phyloP scores from a whole-genome alignment of 805 yeast genomes.

The Citeromyces matritensis region DNA sequence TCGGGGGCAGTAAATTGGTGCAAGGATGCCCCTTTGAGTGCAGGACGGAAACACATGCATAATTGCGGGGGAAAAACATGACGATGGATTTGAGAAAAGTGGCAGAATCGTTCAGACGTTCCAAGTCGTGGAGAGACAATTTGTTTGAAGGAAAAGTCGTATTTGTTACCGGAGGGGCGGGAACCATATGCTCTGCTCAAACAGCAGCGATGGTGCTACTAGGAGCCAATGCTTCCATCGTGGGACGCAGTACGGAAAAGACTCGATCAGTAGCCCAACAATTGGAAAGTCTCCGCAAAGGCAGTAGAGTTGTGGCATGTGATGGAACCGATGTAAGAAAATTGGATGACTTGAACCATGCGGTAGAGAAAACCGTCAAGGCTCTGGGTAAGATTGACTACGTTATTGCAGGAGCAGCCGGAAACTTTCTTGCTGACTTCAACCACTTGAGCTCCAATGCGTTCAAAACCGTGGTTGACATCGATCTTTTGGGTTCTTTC shows the following conservation, averaged over 20 bases:
- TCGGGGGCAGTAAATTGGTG: too few species aligned
- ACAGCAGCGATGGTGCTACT: constrained; percentile 68
- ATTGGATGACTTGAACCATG: constrained; percentile 37
- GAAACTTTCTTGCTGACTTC: constrained; percentile 76
- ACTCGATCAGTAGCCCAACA: constrained; percentile 58
- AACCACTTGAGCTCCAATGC: constrained; percentile 72
- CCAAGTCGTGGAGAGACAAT: constrained; percentile 31
- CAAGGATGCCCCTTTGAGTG: too few species aligned
- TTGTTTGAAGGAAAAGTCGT: constrained; percentile 75
- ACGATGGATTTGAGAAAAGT: constrained; percentile 1
- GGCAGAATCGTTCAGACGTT: neutral
- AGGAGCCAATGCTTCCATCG: constrained; percentile 78
- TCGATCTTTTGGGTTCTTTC: constrained; percentile 79
- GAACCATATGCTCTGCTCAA: constrained; percentile 87
- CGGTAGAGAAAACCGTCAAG: constrained; percentile 51
- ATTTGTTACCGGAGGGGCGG: constrained; percentile 93
- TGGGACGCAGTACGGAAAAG: constrained; percentile 62
- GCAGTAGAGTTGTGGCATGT: constrained; percentile 54
- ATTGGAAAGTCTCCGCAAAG: constrained; percentile 37
- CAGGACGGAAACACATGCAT: constrained; percentile 3
- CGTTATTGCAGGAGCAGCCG: constrained; percentile 94
- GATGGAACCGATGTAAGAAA: constrained; percentile 72
- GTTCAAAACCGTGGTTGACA: constrained; percentile 74
- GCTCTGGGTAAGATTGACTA: constrained; percentile 69
- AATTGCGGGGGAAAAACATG: constrained; percentile 4